phyloP scores from a whole-genome alignment of 345 rosid genomes.

The Bruguiera gymnorhiza region DNA sequence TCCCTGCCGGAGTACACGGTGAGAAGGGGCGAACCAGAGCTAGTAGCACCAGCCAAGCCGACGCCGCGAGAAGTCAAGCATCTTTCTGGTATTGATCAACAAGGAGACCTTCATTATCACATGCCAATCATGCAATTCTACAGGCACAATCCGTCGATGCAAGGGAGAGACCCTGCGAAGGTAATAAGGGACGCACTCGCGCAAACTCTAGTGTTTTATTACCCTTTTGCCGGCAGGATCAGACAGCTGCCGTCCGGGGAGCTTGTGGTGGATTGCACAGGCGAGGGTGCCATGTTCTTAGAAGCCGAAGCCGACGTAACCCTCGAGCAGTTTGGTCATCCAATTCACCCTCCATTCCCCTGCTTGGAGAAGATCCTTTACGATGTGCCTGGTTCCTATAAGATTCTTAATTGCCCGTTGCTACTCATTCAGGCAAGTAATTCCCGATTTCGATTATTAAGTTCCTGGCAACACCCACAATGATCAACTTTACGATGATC shows the following conservation, averaged over 20 bases:
- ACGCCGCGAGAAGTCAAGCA: constrained; percentile 9
- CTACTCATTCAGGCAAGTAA: constrained; percentile 11
- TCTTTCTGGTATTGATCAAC: constrained; percentile 16
- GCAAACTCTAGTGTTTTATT: constrained; percentile 1
- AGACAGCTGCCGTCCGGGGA: no score
- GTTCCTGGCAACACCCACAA: no score
- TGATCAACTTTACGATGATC: no score
- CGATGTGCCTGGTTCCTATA: not conserved
- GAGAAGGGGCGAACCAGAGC: no score
- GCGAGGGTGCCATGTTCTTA: not conserved
- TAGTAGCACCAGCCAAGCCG: constrained; percentile 9
- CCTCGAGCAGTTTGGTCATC: not conserved
- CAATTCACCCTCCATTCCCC: constrained; percentile 10
- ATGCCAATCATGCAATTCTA: constrained; percentile 2
- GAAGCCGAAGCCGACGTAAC: constrained; percentile 16
- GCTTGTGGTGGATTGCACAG: no score
- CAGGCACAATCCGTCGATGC: constrained; percentile 3
- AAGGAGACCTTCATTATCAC: not conserved
- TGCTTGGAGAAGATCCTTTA: constrained; percentile 6
- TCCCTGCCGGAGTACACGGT: no score
- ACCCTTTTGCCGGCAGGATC: constrained; percentile 6
- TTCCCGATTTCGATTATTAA: not conserved
- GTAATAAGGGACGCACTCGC: constrained; percentile 4
- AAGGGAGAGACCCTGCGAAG: constrained; percentile 5
- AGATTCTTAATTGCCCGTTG: not conserved